Evolutionary conservation across 1,284 basidiomycete species (phyloP), one percentile per base, ranked within the genome.

Genomic region (Cryptococcus floricola): DNA sequence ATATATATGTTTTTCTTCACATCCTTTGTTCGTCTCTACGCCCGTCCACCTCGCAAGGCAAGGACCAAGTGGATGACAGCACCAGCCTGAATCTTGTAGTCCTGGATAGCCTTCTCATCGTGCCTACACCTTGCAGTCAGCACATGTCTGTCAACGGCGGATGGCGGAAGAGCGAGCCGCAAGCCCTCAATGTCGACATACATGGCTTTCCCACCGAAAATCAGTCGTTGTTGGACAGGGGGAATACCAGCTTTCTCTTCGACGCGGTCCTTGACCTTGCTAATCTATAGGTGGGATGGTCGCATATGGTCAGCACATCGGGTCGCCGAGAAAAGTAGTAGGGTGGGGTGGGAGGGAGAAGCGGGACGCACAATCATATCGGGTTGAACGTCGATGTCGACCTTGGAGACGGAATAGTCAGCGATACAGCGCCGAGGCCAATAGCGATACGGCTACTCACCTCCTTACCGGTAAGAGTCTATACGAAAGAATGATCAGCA

Each of bases 191-290:
- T 2, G 13, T 28, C 34, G 39, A 83, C 91, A 75, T 69, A 97
- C 96, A 98, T 89, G 72, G 97, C 95, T 75, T 95, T 87, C 46
- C 96, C 96, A 68, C 85, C 80, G 75, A 89, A 98, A 75, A 98
- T 98, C 68, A 99, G 79, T 58, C 96, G 85, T 76, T 98, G 96
- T 77, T 99, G 96, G 41, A 84, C 89, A 59, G 96, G 95, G 16
- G 96, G 96, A 49, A 99, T 96, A 69, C 95, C 96, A 42, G 94
- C 95, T 79, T 98, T 96, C 80, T 98, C 95, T 77, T 99, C 96
- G 34, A 99, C 92, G 76, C 91, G 89, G 82, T 97, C 94, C 81
- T 99, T 99, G 80, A 98, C 95, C 65, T 91, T 87, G 48, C 85
- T 82, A 73, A 97, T 92, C 94, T 96, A 66, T 43, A 12, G 12